phyloP scores from a whole-genome alignment of 805 yeast genomes.

The Tetrapisispora fleetii region DNA sequence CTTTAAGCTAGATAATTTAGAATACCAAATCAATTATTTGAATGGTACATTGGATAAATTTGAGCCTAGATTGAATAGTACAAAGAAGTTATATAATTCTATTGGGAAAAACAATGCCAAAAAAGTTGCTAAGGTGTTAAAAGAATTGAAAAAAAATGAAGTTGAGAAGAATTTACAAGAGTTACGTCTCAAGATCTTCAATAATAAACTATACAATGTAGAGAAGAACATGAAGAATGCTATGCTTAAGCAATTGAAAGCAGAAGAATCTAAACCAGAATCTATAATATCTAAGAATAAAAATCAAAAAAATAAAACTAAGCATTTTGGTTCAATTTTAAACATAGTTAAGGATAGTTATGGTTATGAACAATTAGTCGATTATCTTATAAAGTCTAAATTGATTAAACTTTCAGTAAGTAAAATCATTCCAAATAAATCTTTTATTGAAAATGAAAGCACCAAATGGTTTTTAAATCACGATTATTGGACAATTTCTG shows the following conservation, averaged over 20 bases:
- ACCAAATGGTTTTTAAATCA: constrained; percentile 20
- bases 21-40: constrained; percentile 26
- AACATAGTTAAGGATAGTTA: constrained; percentile 4
- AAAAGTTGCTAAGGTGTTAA: constrained; percentile 15
- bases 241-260: constrained; percentile 8
- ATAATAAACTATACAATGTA: constrained; percentile 22
- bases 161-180: constrained; percentile 12
- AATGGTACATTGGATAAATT: constrained; percentile 21
- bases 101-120: constrained; percentile 26
- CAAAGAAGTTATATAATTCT: constrained; percentile 24
- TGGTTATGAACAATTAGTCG: constrained; percentile 14
- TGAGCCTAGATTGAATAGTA: constrained; percentile 25
- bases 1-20: constrained; percentile 27
- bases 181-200: constrained; percentile 17
- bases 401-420: constrained; percentile 16
- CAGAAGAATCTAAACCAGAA: constrained; percentile 4
- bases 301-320: constrained; percentile 8
- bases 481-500: constrained; percentile 19
- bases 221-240: constrained; percentile 15
- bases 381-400: constrained; percentile 19
- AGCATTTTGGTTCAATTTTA: constrained; percentile 3
- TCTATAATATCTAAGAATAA: constrained; percentile 5
- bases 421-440: constrained; percentile 14
- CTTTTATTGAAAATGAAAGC: neutral
- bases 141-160: constrained; percentile 7